Evolutionary conservation across 805 yeast species (phyloP).

Genomic region (Candida dajiaensis): DNA sequence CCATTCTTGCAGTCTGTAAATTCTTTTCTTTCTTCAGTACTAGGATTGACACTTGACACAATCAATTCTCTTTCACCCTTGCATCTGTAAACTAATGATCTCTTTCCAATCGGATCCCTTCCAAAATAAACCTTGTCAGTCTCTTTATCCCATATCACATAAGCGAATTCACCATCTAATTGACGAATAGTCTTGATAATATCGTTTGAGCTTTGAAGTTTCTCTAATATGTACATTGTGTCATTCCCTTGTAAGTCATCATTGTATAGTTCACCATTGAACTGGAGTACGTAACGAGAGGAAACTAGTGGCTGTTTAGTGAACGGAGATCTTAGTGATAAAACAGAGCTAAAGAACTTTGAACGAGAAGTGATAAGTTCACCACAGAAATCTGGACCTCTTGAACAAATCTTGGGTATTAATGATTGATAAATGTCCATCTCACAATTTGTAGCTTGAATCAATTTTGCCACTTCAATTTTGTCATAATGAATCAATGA

Average conservation of each 20-base stretch:
- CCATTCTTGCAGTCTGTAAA: slow-evolving; percentile 56
- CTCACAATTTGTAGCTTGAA: neutral
- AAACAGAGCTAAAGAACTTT: slow-evolving; percentile 46
- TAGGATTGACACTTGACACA: slow-evolving; percentile 43
- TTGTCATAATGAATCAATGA: too few species aligned
- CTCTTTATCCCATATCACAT: slow-evolving; percentile 38
- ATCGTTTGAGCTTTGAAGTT: slow-evolving; percentile 24
- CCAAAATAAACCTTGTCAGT: slow-evolving; percentile 58
- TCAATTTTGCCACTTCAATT: neutral
- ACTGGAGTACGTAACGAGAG: slow-evolving; percentile 50
- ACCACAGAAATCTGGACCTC: slow-evolving; percentile 59
- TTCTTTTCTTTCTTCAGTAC: slow-evolving; percentile 17
- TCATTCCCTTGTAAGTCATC: slow-evolving; percentile 55
- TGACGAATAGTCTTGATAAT: slow-evolving; percentile 35
- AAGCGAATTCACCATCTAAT: slow-evolving; percentile 83
- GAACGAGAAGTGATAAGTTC: slow-evolving; percentile 14
- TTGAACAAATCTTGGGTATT: slow-evolving; percentile 39
- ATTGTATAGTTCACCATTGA: slow-evolving; percentile 88
- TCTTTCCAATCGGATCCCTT: slow-evolving; percentile 75
- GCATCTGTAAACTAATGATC: slow-evolving; percentile 55
- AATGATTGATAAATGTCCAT: slow-evolving; percentile 27
- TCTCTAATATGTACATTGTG: slow-evolving; percentile 44
- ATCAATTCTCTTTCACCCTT: slow-evolving; percentile 34
- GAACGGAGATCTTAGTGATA: slow-evolving; percentile 76
- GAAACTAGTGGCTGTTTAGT: slow-evolving; percentile 61